A percentile compares a stretch with the other conserved stretches of the same genome.
phyloP scores from a whole-genome alignment of 192 early-diverging fungal species.

The Coemansia sp. region DNA sequence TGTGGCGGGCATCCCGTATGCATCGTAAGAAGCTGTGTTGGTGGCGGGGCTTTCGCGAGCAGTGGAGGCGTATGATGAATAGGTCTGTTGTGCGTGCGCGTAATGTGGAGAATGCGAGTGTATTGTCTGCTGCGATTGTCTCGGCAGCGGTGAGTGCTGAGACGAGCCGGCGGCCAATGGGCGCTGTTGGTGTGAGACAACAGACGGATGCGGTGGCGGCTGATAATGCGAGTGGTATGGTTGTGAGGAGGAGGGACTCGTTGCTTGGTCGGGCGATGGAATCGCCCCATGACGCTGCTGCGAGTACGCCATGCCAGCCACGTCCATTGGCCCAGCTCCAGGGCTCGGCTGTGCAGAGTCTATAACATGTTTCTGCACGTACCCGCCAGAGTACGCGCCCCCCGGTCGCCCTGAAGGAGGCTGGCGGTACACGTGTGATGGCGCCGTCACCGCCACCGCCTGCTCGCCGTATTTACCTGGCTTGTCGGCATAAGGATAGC shows the following conservation, averaged over 20 bases:
- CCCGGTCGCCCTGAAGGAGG: background rate
- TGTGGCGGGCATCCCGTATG: slow-evolving; percentile 6
- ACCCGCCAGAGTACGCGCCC: background rate
- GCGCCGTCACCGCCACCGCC: background rate
- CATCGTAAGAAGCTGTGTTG: slow-evolving; percentile 15
- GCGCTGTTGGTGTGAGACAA: background rate
- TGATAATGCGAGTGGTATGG: slow-evolving; percentile 1
- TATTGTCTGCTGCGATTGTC: slow-evolving; percentile 5
- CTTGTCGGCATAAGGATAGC: slow-evolving; percentile 2
- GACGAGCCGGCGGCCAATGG: background rate
- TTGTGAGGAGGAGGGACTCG: background rate
- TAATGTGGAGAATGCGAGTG: slow-evolving; percentile 9
- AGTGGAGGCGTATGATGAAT: slow-evolving; percentile 5
- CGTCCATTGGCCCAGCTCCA: slow-evolving; percentile 3
- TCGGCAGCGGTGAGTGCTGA: slow-evolving; percentile 9
- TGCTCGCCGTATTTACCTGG: background rate
- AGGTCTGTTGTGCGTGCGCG: background rate
- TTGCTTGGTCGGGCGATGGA: slow-evolving; percentile 3
- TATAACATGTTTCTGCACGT: background rate
- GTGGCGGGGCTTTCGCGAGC: slow-evolving; percentile 10
- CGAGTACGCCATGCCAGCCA: background rate
- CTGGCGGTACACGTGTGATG: background rate
- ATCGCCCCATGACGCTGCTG: slow-evolving; percentile 2
- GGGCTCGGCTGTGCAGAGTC: slow-evolving; percentile 9
- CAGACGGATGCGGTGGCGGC: background rate